Conservation (phyloP, 2,329 filamentous ascomycete genomes). For the Colletotrichum orchidophilum region DNA sequence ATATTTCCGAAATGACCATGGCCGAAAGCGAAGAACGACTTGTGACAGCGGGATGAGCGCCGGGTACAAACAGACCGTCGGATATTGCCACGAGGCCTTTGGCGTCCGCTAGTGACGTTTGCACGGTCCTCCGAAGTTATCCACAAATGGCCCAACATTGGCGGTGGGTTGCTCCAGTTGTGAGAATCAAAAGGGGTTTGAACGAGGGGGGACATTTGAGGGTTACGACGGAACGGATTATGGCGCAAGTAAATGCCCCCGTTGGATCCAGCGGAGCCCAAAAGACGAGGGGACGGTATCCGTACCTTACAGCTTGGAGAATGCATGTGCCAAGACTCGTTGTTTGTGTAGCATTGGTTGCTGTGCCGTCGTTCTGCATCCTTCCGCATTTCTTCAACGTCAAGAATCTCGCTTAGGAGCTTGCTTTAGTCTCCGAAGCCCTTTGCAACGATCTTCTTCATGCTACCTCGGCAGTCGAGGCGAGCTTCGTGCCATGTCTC, state of each 20-base stretch:
- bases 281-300: not conserved
- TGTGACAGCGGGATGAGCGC: not conserved
- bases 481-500: not conserved
- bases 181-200: not conserved
- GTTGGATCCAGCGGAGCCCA: not conserved
- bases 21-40: not conserved
- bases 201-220: not conserved
- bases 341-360: not conserved
- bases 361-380: not conserved
- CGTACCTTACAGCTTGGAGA: not conserved
- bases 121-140: constrained; percentile 1
- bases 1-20: constrained; percentile 19
- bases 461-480: not conserved
- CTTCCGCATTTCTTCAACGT: not conserved
- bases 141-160: constrained; percentile 25
- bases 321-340: not conserved
- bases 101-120: not conserved
- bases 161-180: constrained; percentile 2
- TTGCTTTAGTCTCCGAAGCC: constrained; percentile 11
- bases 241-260: not conserved
- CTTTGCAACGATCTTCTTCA: not conserved
- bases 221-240: not conserved
- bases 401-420: constrained; percentile 6
- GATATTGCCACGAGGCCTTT: constrained; percentile 14
- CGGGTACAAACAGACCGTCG: not conserved